A percentile compares a stretch with the other conserved stretches of the same genome.
Evolutionary conservation across 2,329 filamentous ascomycete genomes (phyloP).

Genomic region (Pseudocercospora crystallina): DNA sequence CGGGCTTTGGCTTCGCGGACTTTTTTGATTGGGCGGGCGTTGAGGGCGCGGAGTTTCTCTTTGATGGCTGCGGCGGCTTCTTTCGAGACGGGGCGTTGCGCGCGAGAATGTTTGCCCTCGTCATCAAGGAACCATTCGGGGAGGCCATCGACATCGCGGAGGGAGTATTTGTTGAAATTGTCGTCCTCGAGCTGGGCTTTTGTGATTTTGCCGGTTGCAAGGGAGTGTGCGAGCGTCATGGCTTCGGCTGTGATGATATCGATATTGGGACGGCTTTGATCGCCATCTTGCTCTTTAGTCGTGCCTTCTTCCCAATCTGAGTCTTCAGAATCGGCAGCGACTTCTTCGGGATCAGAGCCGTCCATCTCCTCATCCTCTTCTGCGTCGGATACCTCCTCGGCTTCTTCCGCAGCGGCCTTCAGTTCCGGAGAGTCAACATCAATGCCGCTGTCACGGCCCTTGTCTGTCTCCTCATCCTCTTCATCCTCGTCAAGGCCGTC

Average conservation of each 20-base stretch:
- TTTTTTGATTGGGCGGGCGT: conserved; percentile 98
- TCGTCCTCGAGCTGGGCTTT: conserved; percentile 82
- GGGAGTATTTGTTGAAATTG: conserved; percentile 86
- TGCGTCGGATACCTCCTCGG: conserved; percentile 17
- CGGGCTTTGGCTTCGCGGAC: conserved; percentile 92
- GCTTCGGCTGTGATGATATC: conserved; percentile 99
- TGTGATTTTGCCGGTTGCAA: conserved; percentile 82
- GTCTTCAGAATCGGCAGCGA: conserved; percentile 42
- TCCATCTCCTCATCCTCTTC: conserved; percentile 19
- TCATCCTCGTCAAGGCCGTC: conserved; percentile 58
- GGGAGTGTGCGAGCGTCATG: conserved; percentile 92
- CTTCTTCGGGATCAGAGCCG: conserved; percentile 31
- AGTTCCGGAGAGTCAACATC: conserved; percentile 36
- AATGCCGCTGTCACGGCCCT: conserved; percentile 45
- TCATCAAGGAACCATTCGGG: conserved; percentile 99
- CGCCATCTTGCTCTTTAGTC: conserved; percentile 50
- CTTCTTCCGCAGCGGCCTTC: conserved; percentile 25
- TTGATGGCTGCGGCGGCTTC: conserved; percentile 89
- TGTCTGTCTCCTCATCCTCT: conserved; percentile 38
- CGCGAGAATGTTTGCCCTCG: conserved; percentile 78
- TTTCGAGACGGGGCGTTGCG: conserved; percentile 85
- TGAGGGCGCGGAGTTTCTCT: conserved; percentile 87
- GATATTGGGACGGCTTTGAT: conserved; percentile 68
- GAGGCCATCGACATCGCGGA: conserved; percentile 86
- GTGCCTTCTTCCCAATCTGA: conserved; percentile 62